Evolutionary conservation across 805 yeast genomes (phyloP), one percentile per base, ranked within the genome.

Genomic region (Huiozyma naganishii): DNA sequence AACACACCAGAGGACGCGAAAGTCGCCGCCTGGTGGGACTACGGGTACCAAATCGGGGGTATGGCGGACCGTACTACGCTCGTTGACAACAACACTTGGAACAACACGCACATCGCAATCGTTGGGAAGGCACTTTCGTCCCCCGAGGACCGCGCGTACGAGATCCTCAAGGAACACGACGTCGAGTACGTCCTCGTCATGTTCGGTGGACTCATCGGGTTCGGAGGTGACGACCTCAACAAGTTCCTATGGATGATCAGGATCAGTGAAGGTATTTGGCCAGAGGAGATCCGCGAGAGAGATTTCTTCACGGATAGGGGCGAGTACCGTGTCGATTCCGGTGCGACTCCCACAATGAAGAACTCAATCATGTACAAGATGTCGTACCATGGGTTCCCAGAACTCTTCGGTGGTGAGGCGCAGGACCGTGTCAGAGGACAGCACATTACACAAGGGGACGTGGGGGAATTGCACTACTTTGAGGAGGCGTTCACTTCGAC

Each of bases 11-110:
- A 92, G 62, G 97, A 92, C 62, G 84, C 97, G 32, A 89, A 85
- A 65, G 83, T 92, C 48, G 87, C 94, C 83, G 82, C 97, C 8
- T 92, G 99, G 98, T 92, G 99, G 99, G 98, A 94, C 71, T 94
- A 94, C 61, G 99, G 99, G 44, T 92, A 92, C 67, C 99, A 92
- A 71, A 92, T 92, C 58, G 98, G 98, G 55, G 99, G 99, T 50
- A 92, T 92, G 97, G 98, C 98, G 39, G 98, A 92, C 67, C 79
- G 99, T 61, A 90, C 97, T 51, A 92, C 99, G 6, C 73, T 92
- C 54, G 99, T 94, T 35, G 99, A 92, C 66, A 92, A 92, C 75
- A 92, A 92, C 69, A 92, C 99, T 8, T 92, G 99, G 98, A 92
- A 92, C 65, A 92, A 92, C 71, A 92, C 98, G 4, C 99, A 92